A percentile compares a stretch with the other conserved stretches of the same genome.
phyloP scores from a whole-genome alignment of 495 filamentous ascomycete genomes.

The Hyaloscypha finlandica region DNA sequence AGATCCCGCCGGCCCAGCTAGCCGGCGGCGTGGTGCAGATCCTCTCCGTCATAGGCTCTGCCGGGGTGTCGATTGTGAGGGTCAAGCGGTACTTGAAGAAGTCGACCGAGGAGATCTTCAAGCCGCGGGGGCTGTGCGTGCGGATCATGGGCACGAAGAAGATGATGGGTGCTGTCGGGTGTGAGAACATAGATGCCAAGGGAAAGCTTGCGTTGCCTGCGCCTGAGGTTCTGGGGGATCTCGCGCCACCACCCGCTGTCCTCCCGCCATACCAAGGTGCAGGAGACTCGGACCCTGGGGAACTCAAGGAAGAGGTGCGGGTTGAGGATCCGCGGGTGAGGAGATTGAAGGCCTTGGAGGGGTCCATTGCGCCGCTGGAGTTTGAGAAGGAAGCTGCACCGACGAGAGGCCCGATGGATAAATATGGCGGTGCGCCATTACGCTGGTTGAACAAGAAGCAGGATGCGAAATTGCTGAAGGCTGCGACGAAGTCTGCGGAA shows the following conservation, averaged over 20 bases:
- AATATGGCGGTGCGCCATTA: constrained; percentile 8
- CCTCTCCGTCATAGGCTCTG: constrained; percentile 9
- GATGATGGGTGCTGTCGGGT: constrained; percentile 18
- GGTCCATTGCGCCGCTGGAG: constrained; percentile 15
- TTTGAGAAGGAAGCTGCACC: not conserved
- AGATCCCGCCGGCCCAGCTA: constrained; percentile 19
- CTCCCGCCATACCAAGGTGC: too few species aligned
- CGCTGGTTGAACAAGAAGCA: constrained; percentile 16
- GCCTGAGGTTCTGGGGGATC: constrained; percentile 3
- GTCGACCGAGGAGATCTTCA: constrained; percentile 8
- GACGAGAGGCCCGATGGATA: constrained; percentile 1
- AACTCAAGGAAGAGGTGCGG: not conserved
- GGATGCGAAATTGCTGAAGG: constrained; percentile 9
- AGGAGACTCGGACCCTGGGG: not conserved
- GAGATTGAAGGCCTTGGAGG: constrained; percentile 16
- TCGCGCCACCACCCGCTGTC: not conserved
- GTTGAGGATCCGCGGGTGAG: constrained; percentile 16
- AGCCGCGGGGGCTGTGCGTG: constrained; percentile 1
- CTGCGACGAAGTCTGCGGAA: not conserved
- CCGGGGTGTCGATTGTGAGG: constrained; percentile 12
- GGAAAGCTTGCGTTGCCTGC: constrained; percentile 14
- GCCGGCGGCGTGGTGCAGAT: constrained; percentile 17
- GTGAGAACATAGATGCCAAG: constrained; percentile 6
- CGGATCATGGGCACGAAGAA: constrained; percentile 15
- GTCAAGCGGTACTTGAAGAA: constrained; percentile 16